These are phyloP conservation scores for Aspergillus tamarii DNA, from an alignment of 2,329 filamentous ascomycete genomes.

Conservation along the genomic window DNA sequence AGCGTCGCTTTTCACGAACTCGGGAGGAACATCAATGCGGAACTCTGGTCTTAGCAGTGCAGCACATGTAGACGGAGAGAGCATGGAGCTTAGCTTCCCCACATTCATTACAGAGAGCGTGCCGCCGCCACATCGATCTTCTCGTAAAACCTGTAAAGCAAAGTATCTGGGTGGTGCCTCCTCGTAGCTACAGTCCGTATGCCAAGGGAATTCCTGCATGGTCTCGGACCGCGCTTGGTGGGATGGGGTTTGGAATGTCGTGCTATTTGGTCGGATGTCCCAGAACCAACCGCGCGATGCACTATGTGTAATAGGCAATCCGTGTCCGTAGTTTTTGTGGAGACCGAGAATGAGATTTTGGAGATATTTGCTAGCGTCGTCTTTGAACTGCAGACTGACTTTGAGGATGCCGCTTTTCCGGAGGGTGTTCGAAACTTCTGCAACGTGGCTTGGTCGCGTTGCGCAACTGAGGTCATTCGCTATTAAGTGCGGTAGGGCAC, in stretches of 20 bases:
- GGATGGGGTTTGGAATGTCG: conserved; percentile 26
- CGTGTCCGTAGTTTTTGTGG: conserved; percentile 38
- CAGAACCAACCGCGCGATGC: conserved; percentile 50
- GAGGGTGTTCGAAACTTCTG: not conserved
- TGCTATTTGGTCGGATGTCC: conserved; percentile 44
- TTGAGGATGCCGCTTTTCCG: conserved; percentile 40
- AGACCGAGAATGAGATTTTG: conserved; percentile 37
- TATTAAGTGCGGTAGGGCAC: not conserved
- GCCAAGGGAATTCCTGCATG: conserved; percentile 49
- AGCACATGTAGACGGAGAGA: not conserved
- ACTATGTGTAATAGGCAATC: conserved; percentile 47
- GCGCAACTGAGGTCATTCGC: not conserved
- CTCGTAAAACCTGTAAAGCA: conserved; percentile 48
- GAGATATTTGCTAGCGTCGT: conserved; percentile 41
- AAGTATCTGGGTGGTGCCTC: conserved; percentile 42
- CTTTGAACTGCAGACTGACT: conserved; percentile 37
- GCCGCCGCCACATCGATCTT: conserved; percentile 33
- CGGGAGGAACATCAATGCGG: conserved; percentile 35
- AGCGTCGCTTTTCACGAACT: conserved; percentile 33
- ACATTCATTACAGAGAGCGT: conserved; percentile 6
- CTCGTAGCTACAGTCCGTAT: conserved; percentile 52
- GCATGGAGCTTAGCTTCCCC: not conserved
- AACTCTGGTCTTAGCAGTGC: conserved; percentile 27
- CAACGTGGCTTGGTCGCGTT: not conserved
- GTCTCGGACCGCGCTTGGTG: conserved; percentile 48